A percentile compares a stretch with the other conserved stretches of the same genome.
Evolutionary conservation across 2,329 filamentous ascomycete species (phyloP).

Genomic region (Alternaria consortialis): DNA sequence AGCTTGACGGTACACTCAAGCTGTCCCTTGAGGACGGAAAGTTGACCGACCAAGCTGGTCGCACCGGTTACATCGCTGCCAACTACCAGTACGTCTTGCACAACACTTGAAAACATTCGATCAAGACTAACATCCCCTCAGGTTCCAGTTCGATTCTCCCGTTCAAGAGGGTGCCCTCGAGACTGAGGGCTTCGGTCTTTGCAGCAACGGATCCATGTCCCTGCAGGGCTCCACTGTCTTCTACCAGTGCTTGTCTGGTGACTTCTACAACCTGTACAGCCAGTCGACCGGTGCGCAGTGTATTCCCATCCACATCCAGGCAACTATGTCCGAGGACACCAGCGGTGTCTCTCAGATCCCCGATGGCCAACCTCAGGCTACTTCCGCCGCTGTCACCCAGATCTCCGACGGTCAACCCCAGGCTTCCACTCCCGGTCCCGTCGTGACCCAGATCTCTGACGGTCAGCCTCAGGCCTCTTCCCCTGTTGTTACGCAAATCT

Average conservation of each 20-base stretch:
- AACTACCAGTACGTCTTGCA: constrained; percentile 69
- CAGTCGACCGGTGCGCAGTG: constrained; percentile 74
- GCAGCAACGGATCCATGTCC: constrained; percentile 72
- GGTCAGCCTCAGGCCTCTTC: constrained; percentile 37
- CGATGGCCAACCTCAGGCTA: constrained; percentile 41
- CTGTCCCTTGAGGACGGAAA: constrained; percentile 70
- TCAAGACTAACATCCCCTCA: constrained; percentile 18
- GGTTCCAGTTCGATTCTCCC: constrained; percentile 54
- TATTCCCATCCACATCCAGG: constrained; percentile 51
- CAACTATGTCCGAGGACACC: constrained; percentile 16
- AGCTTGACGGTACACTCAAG: constrained; percentile 60
- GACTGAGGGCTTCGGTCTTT: constrained; percentile 77
- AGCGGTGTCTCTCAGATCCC: constrained; percentile 38
- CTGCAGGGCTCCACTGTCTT: constrained; percentile 70
- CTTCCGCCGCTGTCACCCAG: constrained; percentile 31
- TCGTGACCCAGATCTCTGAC: constrained; percentile 41
- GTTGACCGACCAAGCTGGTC: constrained; percentile 70
- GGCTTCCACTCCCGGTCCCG: constrained; percentile 13
- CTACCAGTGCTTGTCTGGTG: constrained; percentile 77
- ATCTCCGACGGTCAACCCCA: constrained; percentile 40
- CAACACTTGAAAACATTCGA: background rate
- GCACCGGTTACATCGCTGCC: constrained; percentile 79
- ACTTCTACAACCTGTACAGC: constrained; percentile 87
- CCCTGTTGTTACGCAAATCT: constrained; percentile 32
- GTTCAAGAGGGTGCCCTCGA: constrained; percentile 73